phyloP scores from a whole-genome alignment of 345 rosid species.

The Citropsis articulata region DNA sequence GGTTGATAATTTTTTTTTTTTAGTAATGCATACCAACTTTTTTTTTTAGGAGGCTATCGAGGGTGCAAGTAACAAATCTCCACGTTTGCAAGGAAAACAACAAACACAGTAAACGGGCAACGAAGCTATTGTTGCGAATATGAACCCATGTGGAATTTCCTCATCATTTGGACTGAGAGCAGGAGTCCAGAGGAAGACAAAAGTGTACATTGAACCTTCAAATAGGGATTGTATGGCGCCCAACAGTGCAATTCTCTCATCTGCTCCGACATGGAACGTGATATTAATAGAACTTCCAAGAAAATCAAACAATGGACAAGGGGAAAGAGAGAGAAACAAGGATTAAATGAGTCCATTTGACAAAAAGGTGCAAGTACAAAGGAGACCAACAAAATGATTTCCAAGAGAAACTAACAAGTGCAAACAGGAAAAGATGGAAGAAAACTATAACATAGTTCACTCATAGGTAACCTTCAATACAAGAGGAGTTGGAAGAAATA shows the following conservation, averaged over 20 bases:
- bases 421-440: neutral
- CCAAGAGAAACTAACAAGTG: neutral
- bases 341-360: neutral
- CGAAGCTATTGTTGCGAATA: constrained; percentile 88
- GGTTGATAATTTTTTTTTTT: too few relatives aligned
- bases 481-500: neutral
- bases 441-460: neutral
- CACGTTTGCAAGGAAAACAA: too few relatives aligned
- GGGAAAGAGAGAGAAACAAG: neutral
- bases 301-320: neutral
- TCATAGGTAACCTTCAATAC: neutral
- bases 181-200: constrained; percentile 97
- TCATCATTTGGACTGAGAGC: constrained; percentile 89
- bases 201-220: constrained; percentile 98
- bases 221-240: constrained; percentile 97
- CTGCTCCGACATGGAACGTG: constrained; percentile 33
- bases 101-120: too few relatives aligned
- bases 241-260: constrained; percentile 88
- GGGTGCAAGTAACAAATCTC: too few relatives aligned
- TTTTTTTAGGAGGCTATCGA: too few relatives aligned
- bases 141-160: constrained; percentile 94
- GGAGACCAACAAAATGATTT: neutral
- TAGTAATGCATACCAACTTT: too few relatives aligned
- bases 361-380: too few relatives aligned
- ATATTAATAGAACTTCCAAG: constrained; percentile 14